Evolutionary conservation across 1,284 basidiomycete species (phyloP), one percentile per base, ranked within the genome.

Genomic region (Rhodotorula glutinis): DNA sequence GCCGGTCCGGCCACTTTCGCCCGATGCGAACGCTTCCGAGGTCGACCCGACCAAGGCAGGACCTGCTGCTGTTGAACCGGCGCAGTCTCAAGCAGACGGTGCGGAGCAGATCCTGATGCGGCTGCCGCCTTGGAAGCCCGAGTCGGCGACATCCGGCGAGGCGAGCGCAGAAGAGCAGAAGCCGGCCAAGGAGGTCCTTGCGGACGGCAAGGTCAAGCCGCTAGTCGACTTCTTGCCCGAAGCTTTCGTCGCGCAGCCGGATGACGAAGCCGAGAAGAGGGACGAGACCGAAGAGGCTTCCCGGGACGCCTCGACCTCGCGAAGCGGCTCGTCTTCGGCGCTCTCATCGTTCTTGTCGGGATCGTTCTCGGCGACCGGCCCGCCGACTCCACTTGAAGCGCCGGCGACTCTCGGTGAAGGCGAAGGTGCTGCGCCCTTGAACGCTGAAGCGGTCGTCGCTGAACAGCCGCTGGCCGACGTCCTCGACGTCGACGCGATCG

Each of bases 401-500:
- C 25, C 49, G 13, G 51, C 46, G 19, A 62, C 69, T 11, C 51
- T 47, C 41, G 53, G 53, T 9, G 53, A 63, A 11, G 19, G 21
- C 25, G 43, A 62, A 23, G 30, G 17, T 23, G 62, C 63, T 33
- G 52, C 66, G 23, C 69, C 69, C 14, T 23, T 59, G 19, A 62
- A 49, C 14, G 69, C 66, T 0, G 69, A 70, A 52, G 60, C 61
- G 14, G 60, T 70, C 44, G 63, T 58, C 4, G 46, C 51, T 9
- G 43, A 59, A 40, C 56, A 62, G 16, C 53, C 47, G 2, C 25
- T 63, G n/a, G 66, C 55, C 8, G 69, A 70, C 19, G 38, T 53
- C 27, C 60, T 70, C 17, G 69, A 67, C 33, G 65, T 67, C 27
- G 62, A 64, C 21, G 60, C 57, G 47, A 10, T 53, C 25, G 53